Percentiles rank a stretch among this genome's conserved stretches.
Evolutionary conservation across 2,329 filamentous ascomycete species (phyloP).

Genomic region (Xylaria digitata): DNA sequence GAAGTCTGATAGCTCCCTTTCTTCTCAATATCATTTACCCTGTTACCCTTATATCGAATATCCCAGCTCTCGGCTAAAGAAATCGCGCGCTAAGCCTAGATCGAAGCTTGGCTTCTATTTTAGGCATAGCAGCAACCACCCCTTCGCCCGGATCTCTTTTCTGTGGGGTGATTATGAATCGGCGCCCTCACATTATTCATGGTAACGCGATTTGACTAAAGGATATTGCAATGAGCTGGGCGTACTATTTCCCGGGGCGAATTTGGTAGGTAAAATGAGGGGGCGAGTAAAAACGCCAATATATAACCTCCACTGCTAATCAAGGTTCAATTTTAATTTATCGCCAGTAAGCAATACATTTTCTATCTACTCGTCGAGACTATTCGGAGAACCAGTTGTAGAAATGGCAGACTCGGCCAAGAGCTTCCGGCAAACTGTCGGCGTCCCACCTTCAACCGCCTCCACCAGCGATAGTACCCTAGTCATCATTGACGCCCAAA

Average conservation of each 20-base stretch:
- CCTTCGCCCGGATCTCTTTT: not conserved
- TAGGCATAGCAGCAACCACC: not conserved
- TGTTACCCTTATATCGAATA: too few relatives aligned
- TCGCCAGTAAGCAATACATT: not conserved
- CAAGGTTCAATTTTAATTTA: too few relatives aligned
- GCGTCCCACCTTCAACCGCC: slow-evolving; percentile 29
- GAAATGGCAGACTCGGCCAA: slow-evolving; percentile 27
- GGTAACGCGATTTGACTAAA: not conserved
- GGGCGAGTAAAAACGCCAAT: not conserved
- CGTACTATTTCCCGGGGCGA: too few relatives aligned
- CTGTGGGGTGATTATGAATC: slow-evolving; percentile 17
- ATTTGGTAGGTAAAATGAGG: not conserved
- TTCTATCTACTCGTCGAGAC: not conserved
- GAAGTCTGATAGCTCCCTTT: too few relatives aligned
- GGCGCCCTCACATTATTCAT: slow-evolving; percentile 10
- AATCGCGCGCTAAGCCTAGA: not conserved
- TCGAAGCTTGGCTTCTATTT: slow-evolving; percentile 1
- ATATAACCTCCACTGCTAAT: not conserved
- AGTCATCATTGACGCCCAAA: slow-evolving; percentile 32
- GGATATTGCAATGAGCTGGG: too few relatives aligned
- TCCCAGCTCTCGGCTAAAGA: too few relatives aligned
- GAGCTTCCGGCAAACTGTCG: slow-evolving; percentile 29
- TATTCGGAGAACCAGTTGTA: not conserved
- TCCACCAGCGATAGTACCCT: slow-evolving; percentile 30
- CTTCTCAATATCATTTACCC: too few relatives aligned